These are phyloP conservation scores for Rhizopogon vinicolor DNA, from an alignment of 768 basidiomycete genomes.

Conservation along the genomic window DNA sequence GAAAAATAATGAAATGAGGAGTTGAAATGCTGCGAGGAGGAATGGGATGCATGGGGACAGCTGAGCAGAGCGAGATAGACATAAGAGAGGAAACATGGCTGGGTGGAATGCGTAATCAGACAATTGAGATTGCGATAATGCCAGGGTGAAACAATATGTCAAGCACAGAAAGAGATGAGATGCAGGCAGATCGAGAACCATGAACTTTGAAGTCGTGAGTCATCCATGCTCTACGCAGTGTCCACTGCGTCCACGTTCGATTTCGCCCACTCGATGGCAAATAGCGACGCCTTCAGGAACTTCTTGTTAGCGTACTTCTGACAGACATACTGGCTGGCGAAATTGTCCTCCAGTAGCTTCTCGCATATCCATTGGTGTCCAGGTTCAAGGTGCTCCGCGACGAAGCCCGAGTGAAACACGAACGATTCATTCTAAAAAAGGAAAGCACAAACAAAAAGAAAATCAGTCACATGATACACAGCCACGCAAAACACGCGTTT, in stretches of 20 bases:
- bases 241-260: conserved; percentile 28
- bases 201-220: neutral
- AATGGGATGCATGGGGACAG: conserved; percentile 16
- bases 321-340: conserved; percentile 83
- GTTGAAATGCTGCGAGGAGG: conserved; percentile 20
- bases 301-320: conserved; percentile 98
- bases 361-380: conserved; percentile 82
- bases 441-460: conserved; percentile 9
- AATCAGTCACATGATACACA: conserved; percentile 30
- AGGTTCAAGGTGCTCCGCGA: conserved; percentile 79
- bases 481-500: conserved; percentile 2
- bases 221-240: neutral
- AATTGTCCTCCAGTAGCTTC: conserved; percentile 74
- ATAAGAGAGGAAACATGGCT: conserved; percentile 28
- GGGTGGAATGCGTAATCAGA: conserved; percentile 31
- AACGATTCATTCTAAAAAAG: conserved; percentile 76
- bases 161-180: conserved; percentile 27
- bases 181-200: conserved; percentile 9
- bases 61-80: conserved; percentile 33
- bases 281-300: conserved; percentile 88
- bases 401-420: conserved; percentile 89
- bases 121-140: conserved; percentile 32
- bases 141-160: conserved; percentile 31
- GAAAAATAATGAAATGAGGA: conserved; percentile 19
- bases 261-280: conserved; percentile 73